Conservation (phyloP, 768 basidiomycete species). For the Psilocybe sp. region DNA sequence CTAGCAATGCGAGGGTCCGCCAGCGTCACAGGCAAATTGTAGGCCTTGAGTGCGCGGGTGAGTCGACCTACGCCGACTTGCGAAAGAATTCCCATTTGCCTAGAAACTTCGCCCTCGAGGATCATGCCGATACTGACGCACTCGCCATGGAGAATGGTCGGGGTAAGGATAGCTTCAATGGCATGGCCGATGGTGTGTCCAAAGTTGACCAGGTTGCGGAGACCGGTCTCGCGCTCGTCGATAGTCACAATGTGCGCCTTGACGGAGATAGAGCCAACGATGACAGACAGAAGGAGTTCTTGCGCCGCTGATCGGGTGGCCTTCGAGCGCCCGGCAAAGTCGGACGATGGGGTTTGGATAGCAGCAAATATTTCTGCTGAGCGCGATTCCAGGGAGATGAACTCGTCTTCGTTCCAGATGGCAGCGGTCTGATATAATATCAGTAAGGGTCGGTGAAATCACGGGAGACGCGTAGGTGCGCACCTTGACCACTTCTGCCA, state of each 20-base stretch:
- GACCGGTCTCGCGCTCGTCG: constrained; percentile 94
- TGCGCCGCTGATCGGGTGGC: constrained; percentile 72
- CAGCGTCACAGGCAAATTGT: constrained; percentile 85
- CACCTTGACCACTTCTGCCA: constrained; percentile 98
- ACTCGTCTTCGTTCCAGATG: constrained; percentile 95
- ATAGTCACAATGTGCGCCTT: constrained; percentile 97
- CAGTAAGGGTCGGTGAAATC: not conserved
- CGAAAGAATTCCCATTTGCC: constrained; percentile 81
- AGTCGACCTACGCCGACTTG: constrained; percentile 94
- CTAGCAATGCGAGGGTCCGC: constrained; percentile 74
- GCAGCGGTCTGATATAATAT: constrained; percentile 78
- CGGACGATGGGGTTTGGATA: constrained; percentile 66
- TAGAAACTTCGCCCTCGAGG: constrained; percentile 90
- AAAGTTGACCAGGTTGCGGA: constrained; percentile 98
- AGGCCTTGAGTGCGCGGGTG: constrained; percentile 81
- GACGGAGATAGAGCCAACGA: constrained; percentile 89
- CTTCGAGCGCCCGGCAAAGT: constrained; percentile 55
- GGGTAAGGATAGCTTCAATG: constrained; percentile 94
- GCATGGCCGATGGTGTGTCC: constrained; percentile 99
- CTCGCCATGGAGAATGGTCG: constrained; percentile 93
- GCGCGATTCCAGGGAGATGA: constrained; percentile 82
- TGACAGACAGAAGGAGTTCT: constrained; percentile 84
- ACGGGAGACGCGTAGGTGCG: constrained; percentile 14
- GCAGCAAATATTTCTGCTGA: constrained; percentile 84
- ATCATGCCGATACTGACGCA: constrained; percentile 96